A percentile compares a stretch with the other conserved stretches of the same genome.
Evolutionary conservation across 129 eudicot species (phyloP).

Genomic region (Chrysanthemum lavandulifolium): DNA sequence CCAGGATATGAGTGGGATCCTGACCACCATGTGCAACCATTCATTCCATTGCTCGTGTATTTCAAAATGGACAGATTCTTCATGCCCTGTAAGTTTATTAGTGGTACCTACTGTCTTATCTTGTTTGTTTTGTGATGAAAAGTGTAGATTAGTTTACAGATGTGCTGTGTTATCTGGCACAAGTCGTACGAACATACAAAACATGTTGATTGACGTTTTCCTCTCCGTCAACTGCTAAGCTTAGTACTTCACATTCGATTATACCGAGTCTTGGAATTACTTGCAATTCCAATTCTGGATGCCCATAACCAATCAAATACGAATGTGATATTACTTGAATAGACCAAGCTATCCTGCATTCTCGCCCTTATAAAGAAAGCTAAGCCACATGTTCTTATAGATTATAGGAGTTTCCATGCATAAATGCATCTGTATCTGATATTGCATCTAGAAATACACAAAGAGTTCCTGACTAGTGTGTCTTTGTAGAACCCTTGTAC

Average conservation of each 20-base stretch:
- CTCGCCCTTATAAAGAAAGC: no score
- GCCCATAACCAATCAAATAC: no score
- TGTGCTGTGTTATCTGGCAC: background rate
- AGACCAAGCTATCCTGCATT: no score
- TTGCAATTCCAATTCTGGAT: no score
- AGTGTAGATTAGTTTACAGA: background rate
- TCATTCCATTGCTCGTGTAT: constrained; percentile 97
- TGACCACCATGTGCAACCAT: constrained; percentile 94
- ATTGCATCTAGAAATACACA: no score
- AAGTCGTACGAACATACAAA: background rate
- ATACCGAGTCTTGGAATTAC: no score
- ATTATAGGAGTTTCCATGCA: no score
- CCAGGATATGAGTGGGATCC: constrained; percentile 79
- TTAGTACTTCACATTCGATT: no score
- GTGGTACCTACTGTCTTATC: background rate
- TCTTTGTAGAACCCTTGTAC: background rate
- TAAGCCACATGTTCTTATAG: no score
- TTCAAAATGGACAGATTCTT: constrained; percentile 96
- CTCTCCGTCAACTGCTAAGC: no score
- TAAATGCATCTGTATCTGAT: no score
- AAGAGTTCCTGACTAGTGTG: background rate
- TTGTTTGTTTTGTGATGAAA: background rate
- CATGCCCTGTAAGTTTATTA: constrained; percentile 76
- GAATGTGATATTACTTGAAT: no score
- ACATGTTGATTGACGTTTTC: constrained; percentile 2